Conservation (phyloP, 257 asterid genomes). For the Asclepias syriaca region DNA sequence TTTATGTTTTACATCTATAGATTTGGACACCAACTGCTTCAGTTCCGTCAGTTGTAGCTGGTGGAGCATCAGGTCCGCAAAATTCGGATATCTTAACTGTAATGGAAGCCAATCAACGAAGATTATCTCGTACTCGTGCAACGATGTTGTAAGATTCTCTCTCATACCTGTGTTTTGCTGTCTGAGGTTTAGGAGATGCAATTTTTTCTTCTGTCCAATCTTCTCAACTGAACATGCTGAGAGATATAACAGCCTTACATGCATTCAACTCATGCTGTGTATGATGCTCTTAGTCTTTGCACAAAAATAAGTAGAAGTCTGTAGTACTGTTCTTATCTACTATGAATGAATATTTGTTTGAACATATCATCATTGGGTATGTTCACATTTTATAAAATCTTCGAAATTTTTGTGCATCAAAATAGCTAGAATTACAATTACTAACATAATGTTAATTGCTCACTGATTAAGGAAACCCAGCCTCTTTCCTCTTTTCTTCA, state of each 20-base stretch:
- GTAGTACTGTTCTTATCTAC: not conserved
- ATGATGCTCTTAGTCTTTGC: not conserved
- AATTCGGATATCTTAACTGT: slow-evolving; percentile 54
- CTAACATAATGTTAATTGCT: not conserved
- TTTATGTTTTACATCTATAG: slow-evolving; percentile 34
- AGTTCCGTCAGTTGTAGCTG: slow-evolving; percentile 68
- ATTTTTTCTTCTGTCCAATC: not conserved
- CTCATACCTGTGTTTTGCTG: not conserved
- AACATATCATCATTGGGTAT: not conserved
- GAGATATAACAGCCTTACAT: not conserved
- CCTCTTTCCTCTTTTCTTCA: too few species aligned
- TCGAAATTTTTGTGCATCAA: not conserved
- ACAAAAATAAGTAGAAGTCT: not conserved
- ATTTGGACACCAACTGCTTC: slow-evolving; percentile 85
- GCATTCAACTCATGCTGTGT: not conserved
- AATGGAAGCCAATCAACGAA: slow-evolving; percentile 80
- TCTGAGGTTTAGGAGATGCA: not conserved
- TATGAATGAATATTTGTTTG: not conserved
- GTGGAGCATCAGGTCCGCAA: slow-evolving; percentile 71
- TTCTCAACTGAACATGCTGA: not conserved
- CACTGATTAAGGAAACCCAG: not conserved
- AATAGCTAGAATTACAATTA: not conserved
- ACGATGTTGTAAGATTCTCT: slow-evolving; percentile 52
- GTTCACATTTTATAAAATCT: not conserved
- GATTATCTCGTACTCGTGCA: slow-evolving; percentile 60